phyloP scores from a whole-genome alignment of 441 rosid species.

The Theobroma grandiflorum region DNA sequence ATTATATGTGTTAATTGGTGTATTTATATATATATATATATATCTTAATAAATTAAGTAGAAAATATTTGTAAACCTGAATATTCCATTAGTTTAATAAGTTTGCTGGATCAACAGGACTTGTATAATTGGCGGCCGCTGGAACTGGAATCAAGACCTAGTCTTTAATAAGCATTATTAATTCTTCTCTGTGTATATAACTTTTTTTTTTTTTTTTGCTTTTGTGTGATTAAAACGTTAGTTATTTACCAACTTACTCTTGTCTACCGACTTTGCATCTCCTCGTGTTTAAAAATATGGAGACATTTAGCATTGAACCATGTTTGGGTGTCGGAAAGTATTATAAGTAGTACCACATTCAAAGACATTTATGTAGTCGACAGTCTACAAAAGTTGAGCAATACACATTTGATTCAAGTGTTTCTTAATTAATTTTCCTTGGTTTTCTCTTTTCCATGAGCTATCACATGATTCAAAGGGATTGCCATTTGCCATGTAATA shows the following conservation, averaged over 20 bases:
- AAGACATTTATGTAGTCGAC: not conserved
- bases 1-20: no score
- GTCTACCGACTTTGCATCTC: not conserved
- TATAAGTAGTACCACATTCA: not conserved
- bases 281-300: not conserved
- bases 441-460: not conserved
- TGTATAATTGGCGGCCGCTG: no score
- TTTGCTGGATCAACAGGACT: no score
- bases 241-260: not conserved
- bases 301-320: slow-evolving; percentile 16
- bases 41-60: no score
- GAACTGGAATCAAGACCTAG: no score
- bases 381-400: not conserved
- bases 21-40: no score
- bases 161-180: no score
- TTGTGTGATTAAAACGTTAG: not conserved
- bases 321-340: slow-evolving; percentile 11
- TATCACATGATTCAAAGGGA: not conserved
- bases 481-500: not conserved
- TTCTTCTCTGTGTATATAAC: no score
- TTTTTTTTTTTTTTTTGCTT: no score
- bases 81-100: no score
- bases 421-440: not conserved
- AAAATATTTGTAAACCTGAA: no score
- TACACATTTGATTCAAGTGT: not conserved